A percentile compares a stretch with the other conserved stretches of the same genome.
These are phyloP conservation scores for Isabelozyma pseudorhagii DNA, from an alignment of 805 yeast genomes.

Conservation along the genomic window DNA sequence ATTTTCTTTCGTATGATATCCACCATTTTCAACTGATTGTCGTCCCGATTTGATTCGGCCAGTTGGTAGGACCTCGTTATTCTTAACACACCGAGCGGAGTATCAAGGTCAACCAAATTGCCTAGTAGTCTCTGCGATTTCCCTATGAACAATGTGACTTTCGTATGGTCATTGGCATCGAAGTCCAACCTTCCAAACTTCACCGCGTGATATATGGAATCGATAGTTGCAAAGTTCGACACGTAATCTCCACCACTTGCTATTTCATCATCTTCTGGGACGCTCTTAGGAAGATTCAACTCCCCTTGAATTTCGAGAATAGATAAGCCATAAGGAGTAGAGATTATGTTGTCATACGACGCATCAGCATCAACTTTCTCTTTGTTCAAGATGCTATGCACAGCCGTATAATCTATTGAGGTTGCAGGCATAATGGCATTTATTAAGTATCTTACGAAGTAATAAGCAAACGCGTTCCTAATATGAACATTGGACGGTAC, in stretches of 20 bases:
- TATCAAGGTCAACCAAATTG: constrained; percentile 50
- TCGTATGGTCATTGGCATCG: constrained; percentile 33
- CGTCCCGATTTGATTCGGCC: neutral
- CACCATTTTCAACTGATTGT: constrained; percentile 43
- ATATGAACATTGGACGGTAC: neutral
- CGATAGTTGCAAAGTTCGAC: constrained; percentile 27
- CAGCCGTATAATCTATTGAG: constrained; percentile 13
- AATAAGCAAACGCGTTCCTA: neutral
- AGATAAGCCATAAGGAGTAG: constrained; percentile 58
- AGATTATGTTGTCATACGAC: constrained; percentile 19
- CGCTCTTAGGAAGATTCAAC: constrained; percentile 41
- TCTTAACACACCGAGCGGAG: constrained; percentile 63
- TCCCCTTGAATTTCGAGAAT: constrained; percentile 76
- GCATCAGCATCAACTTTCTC: neutral
- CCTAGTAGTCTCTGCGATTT: constrained; percentile 71
- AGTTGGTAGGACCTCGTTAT: constrained; percentile 23
- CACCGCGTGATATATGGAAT: constrained; percentile 43
- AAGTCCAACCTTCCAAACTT: constrained; percentile 49
- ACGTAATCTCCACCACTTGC: neutral
- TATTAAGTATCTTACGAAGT: too few relatives aligned
- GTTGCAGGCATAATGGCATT: constrained; percentile 14
- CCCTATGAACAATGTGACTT: constrained; percentile 61
- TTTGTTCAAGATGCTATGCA: constrained; percentile 4
- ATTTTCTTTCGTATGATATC: constrained; percentile 61
- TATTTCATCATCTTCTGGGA: constrained; percentile 24